Evolutionary conservation across 2,329 filamentous ascomycete species (phyloP).

Genomic region (Herpotrichia juniperi): DNA sequence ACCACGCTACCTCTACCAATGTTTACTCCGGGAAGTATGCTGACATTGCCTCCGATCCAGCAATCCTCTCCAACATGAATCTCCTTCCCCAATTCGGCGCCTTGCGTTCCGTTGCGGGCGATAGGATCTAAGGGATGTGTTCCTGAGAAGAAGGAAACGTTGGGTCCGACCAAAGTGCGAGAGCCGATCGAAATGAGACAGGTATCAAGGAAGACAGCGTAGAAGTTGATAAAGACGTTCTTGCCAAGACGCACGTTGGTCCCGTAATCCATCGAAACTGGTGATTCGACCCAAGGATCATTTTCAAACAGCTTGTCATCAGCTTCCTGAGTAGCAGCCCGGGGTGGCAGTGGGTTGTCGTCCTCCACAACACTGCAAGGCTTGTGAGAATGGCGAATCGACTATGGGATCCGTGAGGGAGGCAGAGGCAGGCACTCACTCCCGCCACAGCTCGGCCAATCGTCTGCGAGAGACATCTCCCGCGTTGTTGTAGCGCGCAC

Average conservation of each 20-base stretch:
- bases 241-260: conserved; percentile 73
- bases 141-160: conserved; percentile 76
- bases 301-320: conserved; percentile 70
- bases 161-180: conserved; percentile 79
- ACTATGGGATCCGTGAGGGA: conserved; percentile 2
- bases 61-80: conserved; percentile 77
- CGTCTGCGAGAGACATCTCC: conserved; percentile 65
- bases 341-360: conserved; percentile 66
- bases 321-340: conserved; percentile 61
- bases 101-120: conserved; percentile 73
- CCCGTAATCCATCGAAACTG: conserved; percentile 78
- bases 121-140: conserved; percentile 79
- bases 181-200: conserved; percentile 75
- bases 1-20: conserved; percentile 77
- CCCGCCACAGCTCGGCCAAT: conserved; percentile 71
- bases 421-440: conserved; percentile 60
- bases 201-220: conserved; percentile 79
- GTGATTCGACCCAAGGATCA: conserved; percentile 72
- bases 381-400: conserved; percentile 14
- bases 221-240: conserved; percentile 77
- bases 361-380: conserved; percentile 66
- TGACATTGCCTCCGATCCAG: conserved; percentile 56
- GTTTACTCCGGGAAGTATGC: conserved; percentile 75
- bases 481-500: conserved; percentile 67
- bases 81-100: conserved; percentile 75